Percentiles rank a stretch among this genome's conserved stretches.
Evolutionary conservation across 148 eudicot genomes (phyloP).

Genomic region (Vaccinium myrtillus): DNA sequence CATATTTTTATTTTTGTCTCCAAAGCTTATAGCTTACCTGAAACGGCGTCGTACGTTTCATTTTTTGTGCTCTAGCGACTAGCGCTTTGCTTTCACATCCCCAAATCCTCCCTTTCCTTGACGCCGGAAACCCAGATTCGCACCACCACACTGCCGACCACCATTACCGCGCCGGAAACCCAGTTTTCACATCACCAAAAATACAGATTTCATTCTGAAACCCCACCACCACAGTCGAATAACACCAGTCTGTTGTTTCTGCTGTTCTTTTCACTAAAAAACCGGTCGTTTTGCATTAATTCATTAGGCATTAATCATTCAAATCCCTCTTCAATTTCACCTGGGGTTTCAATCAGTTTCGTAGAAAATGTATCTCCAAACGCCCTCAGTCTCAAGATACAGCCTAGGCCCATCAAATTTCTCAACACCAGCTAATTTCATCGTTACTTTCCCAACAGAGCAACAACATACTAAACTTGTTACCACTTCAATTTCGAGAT

Average conservation of each 20-base stretch:
- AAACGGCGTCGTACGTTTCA: background rate
- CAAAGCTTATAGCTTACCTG: no score
- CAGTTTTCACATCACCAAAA: no score
- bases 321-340: background rate
- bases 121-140: no score
- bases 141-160: no score
- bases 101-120: no score
- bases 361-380: constrained; percentile 26
- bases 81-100: no score
- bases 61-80: no score
- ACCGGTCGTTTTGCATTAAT: background rate
- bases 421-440: constrained; percentile 4
- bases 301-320: background rate
- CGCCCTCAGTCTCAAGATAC: constrained; percentile 22
- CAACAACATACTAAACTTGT: background rate
- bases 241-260: no score
- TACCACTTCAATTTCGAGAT: constrained; percentile 18
- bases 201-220: no score
- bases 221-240: no score
- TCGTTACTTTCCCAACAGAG: background rate
- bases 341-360: background rate
- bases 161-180: no score
- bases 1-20: no score
- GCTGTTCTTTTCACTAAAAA: background rate
- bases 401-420: constrained; percentile 5